These are phyloP conservation scores for Bipolaris oryzae DNA, from an alignment of 2,329 filamentous ascomycete genomes.

Conservation along the genomic window DNA sequence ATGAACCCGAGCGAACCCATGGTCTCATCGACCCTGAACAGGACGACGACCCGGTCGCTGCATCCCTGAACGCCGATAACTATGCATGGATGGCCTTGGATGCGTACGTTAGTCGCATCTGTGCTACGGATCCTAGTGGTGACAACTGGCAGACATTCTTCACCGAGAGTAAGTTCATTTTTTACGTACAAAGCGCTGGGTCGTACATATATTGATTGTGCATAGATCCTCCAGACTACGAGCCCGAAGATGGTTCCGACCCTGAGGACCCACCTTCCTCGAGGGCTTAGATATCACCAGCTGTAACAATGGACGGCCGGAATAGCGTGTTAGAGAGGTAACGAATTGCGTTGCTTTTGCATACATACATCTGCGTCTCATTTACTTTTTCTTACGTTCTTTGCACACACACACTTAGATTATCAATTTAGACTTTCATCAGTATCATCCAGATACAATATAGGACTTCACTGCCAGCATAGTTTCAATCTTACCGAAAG, in stretches of 20 bases:
- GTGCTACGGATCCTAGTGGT: background rate
- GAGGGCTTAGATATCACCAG: background rate
- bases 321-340: background rate
- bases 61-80: background rate
- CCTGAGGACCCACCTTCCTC: background rate
- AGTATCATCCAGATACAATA: background rate
- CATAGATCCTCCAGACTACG: background rate
- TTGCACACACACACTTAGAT: background rate
- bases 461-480: background rate
- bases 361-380: background rate
- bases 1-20: background rate
- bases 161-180: background rate
- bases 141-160: background rate
- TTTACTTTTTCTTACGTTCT: background rate
- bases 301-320: background rate
- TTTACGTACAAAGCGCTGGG: background rate
- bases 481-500: background rate
- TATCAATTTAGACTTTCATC: background rate
- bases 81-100: background rate
- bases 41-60: background rate
- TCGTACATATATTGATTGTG: background rate
- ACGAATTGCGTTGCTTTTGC: background rate
- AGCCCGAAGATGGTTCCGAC: background rate
- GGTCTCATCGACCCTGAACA: background rate
- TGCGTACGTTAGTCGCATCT: background rate